Base-by-base conservation (phyloP, 2,329 filamentous ascomycete genomes). In the Claviceps pazoutovae region DNA sequence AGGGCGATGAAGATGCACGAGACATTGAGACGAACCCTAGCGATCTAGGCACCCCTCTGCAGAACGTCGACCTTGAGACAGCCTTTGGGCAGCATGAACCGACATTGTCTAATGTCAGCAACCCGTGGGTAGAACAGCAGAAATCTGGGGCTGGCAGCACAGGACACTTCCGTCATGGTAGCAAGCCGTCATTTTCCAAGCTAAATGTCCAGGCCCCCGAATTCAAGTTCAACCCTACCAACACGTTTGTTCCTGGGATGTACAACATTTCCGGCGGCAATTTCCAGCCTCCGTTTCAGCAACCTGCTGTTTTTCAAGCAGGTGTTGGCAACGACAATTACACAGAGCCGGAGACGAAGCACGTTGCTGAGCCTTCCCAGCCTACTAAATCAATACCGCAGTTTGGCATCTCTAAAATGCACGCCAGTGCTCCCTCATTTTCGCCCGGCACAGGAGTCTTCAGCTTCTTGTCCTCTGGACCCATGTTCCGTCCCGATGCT, bases 151-250 rank as follows among this genome's bases (percentile, higher is more conserved):
- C 68, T 26, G 64, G 65, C 45, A 67, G 64, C 26, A 60, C 65
- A 21, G 62, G 69, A 34, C 68, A 71, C 44, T 70, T 67, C 16
- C 68, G 73, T 11, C 85, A 89, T 61, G 75, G 73, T 17, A 84
- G 82, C 62, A 87, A 84, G 59, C 73, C 82, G 3, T 90, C 81
- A 0, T 67, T 83, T 44, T 88, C 88, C 1, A 90, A 83, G 58
- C 77, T 97, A 59, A 97, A 97, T 60, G 89, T 94, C 34, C 80
- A 84, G 56, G 91, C 91, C 0, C 86, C 89, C 46, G 88, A 93
- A 61, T 96, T 96, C 73, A 88, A 84, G 59, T 91, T 91, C 67
- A 79, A 80, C 55, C 78, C 77, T 3, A 64, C 68, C 11, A 76
- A 65, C 59, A 68, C 67, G 26, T 80, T 80, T 59, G 70, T 73